These are phyloP conservation scores for Strigomonas oncopelti DNA, from an alignment of 208 protist species.

Conservation along the genomic window DNA sequence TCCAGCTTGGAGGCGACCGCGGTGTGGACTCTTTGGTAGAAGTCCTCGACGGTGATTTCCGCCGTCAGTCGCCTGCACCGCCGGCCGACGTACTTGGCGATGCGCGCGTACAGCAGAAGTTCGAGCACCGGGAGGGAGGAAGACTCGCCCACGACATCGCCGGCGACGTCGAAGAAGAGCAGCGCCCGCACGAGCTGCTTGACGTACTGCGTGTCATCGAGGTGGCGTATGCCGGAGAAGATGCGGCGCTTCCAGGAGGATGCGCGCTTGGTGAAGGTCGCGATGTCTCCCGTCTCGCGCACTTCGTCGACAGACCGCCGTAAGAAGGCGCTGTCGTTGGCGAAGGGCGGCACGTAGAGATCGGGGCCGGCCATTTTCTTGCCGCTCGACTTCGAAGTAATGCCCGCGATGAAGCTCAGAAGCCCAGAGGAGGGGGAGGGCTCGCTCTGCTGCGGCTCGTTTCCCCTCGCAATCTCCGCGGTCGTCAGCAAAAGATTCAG, in stretches of 20 bases:
- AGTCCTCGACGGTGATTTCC: conserved; percentile 24
- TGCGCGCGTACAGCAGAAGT: conserved; percentile 30
- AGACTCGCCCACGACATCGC: conserved; percentile 3
- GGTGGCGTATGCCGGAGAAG: conserved; percentile 23
- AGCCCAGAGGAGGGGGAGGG: not conserved
- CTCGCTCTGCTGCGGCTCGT: not conserved
- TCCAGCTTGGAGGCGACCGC: not conserved
- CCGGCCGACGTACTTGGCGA: conserved; percentile 18
- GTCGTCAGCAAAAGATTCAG: not conserved
- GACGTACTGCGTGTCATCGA: conserved; percentile 29
- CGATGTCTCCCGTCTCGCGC: conserved; percentile 6
- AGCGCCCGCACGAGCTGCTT: conserved; percentile 34
- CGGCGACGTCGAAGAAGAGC: conserved; percentile 18
- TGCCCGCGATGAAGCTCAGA: conserved; percentile 13
- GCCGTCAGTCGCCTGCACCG: not conserved
- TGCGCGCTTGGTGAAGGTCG: conserved; percentile 18
- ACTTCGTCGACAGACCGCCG: not conserved
- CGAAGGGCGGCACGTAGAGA: not conserved
- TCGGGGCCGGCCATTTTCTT: not conserved
- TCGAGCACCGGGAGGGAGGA: conserved; percentile 37
- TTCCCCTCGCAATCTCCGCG: not conserved
- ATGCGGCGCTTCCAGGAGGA: conserved; percentile 46
- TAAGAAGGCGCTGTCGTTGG: conserved; percentile 10
- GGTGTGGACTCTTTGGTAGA: conserved; percentile 31
- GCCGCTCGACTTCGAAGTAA: conserved; percentile 10